A percentile compares a stretch with the other conserved stretches of the same genome.
These are phyloP conservation scores for Rhynchospora tenuis DNA, from an alignment of 176 grass and related monocot genomes.

Conservation along the genomic window DNA sequence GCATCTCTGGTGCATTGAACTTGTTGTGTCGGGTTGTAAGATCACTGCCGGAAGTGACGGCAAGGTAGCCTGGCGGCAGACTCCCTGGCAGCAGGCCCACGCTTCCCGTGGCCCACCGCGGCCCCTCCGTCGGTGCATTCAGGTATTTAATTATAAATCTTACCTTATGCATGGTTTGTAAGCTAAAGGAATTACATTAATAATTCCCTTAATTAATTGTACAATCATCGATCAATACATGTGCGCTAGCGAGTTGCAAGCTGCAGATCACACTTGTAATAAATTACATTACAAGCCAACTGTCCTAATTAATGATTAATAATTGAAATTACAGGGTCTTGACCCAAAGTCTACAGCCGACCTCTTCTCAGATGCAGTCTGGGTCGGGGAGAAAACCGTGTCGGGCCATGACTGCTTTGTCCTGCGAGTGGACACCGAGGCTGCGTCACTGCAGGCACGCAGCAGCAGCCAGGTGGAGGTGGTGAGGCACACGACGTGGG, in stretches of 20 bases:
- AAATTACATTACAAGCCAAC: no score
- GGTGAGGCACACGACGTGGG: conserved; percentile 83
- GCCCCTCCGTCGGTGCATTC: conserved; percentile 83
- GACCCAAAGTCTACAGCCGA: conserved; percentile 81
- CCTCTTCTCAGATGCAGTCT: conserved; percentile 75
- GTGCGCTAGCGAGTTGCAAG: no score
- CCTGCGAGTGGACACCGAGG: conserved; percentile 68
- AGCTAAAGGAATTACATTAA: no score
- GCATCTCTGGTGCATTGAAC: conserved; percentile 93
- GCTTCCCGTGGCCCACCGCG: conserved; percentile 85
- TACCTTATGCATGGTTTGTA: no score
- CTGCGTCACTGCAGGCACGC: conserved; percentile 49
- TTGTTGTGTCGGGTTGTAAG: conserved; percentile 92
- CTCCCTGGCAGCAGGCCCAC: conserved; percentile 92
- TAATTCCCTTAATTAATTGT: no score
- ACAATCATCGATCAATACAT: no score
- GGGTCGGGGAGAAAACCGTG: conserved; percentile 64
- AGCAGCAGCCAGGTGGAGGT: conserved; percentile 81
- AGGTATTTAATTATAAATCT: conserved; percentile 34
- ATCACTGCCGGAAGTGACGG: conserved; percentile 94
- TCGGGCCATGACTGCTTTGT: conserved; percentile 83
- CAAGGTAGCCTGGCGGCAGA: conserved; percentile 94
- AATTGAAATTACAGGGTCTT: conserved; percentile 47
- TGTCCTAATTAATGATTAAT: background rate
- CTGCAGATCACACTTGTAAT: no score